phyloP scores from a whole-genome alignment of 805 yeast genomes.

The Candida succiphila region DNA sequence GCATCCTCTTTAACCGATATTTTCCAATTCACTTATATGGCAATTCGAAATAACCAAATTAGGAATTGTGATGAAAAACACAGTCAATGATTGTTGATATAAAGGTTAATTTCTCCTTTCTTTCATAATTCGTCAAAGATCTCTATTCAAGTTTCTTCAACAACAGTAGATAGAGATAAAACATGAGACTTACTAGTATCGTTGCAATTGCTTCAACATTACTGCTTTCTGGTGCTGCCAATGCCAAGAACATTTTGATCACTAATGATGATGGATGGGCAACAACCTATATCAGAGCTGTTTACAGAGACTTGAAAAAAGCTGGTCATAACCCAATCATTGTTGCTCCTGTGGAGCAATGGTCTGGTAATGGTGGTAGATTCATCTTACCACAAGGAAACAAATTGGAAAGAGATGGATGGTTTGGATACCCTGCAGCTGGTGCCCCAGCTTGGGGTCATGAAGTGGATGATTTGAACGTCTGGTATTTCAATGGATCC shows the following conservation, averaged over 20 bases:
- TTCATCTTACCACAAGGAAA: conserved; percentile 31
- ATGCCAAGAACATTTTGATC: conserved; percentile 33
- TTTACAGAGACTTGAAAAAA: conserved; percentile 33
- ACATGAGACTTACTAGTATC: conserved; percentile 6
- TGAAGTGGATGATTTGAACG: conserved; percentile 28
- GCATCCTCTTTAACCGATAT: too few species aligned
- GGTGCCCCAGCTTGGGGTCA: conserved; percentile 51
- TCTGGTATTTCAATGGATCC: conserved; percentile 49
- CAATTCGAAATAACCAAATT: too few species aligned
- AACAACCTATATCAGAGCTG: conserved; percentile 45
- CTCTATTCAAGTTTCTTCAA: too few species aligned
- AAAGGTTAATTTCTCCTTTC: too few species aligned
- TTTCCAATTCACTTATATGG: too few species aligned
- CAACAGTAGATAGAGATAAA: too few species aligned
- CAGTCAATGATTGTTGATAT: too few species aligned
- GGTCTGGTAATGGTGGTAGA: conserved; percentile 48
- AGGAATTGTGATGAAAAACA: too few species aligned
- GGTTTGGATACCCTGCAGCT: conserved; percentile 32
- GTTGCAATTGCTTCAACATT: conserved; percentile 5
- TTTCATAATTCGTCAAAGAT: too few species aligned
- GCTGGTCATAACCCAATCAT: conserved; percentile 41
- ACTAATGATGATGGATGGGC: conserved; percentile 54
- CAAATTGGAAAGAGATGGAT: conserved; percentile 33
- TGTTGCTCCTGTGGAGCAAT: conserved; percentile 42
- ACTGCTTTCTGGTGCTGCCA: conserved; percentile 6